These are phyloP conservation scores for Rhizopus stolonifer DNA, from an alignment of 371 early-diverging fungal genomes.

Conservation along the genomic window DNA sequence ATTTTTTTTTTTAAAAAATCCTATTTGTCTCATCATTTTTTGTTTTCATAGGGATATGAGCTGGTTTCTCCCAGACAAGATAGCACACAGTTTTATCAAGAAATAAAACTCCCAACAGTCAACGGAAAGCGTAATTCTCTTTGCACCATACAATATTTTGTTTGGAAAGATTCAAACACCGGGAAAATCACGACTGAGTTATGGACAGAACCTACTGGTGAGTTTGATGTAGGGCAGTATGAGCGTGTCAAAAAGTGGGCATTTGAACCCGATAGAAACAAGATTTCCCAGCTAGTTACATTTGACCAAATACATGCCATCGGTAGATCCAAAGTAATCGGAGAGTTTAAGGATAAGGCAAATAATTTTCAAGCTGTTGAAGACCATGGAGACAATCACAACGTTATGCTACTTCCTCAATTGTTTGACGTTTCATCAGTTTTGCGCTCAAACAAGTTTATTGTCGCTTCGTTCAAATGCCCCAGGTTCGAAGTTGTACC, in stretches of 20 bases:
- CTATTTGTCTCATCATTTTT: no score
- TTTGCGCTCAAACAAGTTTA: constrained; percentile 44
- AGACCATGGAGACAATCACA: constrained; percentile 9
- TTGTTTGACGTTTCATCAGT: constrained; percentile 51
- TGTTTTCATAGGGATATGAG: constrained; percentile 46
- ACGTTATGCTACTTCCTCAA: constrained; percentile 39
- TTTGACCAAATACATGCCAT: constrained; percentile 76
- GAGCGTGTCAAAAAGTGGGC: constrained; percentile 52
- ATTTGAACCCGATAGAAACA: constrained; percentile 56
- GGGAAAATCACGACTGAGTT: constrained; percentile 69
- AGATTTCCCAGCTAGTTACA: constrained; percentile 68
- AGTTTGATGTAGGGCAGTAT: constrained; percentile 29
- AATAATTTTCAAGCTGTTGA: background rate
- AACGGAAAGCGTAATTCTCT: constrained; percentile 25
- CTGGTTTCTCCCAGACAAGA: constrained; percentile 59
- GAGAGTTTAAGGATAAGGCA: constrained; percentile 28
- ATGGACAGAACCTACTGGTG: constrained; percentile 73
- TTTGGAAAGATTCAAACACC: constrained; percentile 60
- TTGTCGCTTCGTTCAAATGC: constrained; percentile 43
- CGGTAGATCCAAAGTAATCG: constrained; percentile 45
- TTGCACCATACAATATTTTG: constrained; percentile 67
- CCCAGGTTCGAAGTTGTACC: constrained; percentile 28
- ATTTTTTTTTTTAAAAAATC: constrained; percentile 10
- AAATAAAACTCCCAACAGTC: constrained; percentile 31
- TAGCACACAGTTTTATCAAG: constrained; percentile 70